Evolutionary conservation across 192 early-diverging fungal species (phyloP).

Genomic region (Funneliformis mosseae): DNA sequence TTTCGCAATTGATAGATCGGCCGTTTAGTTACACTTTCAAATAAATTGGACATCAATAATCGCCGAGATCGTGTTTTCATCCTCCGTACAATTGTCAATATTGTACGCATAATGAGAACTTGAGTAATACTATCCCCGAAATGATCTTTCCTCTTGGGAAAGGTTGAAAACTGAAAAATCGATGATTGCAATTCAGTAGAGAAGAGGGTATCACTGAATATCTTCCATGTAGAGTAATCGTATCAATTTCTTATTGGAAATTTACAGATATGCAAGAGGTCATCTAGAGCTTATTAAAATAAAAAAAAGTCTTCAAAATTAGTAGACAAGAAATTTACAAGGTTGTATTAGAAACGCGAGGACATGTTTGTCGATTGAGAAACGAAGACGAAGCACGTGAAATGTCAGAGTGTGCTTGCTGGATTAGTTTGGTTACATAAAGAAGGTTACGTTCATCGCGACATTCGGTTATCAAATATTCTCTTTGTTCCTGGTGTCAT

Average conservation of each 20-base stretch:
- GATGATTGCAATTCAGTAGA: slow-evolving; percentile 27
- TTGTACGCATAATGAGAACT: slow-evolving; percentile 23
- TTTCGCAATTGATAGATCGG: slow-evolving; percentile 20
- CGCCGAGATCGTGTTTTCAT: slow-evolving; percentile 18
- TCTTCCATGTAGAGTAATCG: too few species aligned
- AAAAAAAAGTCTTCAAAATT: not conserved
- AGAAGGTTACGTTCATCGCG: too few species aligned
- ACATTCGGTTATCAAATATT: too few species aligned
- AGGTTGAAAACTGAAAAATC: slow-evolving; percentile 19
- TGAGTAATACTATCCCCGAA: slow-evolving; percentile 3
- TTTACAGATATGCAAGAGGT: slow-evolving; percentile 15
- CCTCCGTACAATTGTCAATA: slow-evolving; percentile 26
- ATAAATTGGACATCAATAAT: slow-evolving; percentile 15
- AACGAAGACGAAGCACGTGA: not conserved
- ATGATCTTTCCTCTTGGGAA: slow-evolving; percentile 21
- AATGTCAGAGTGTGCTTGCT: slow-evolving; percentile 3
- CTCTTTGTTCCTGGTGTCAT: too few species aligned
- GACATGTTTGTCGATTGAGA: slow-evolving; percentile 5
- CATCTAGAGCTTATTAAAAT: slow-evolving; percentile 8
- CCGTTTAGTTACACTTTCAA: slow-evolving; percentile 15
- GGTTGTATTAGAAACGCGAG: slow-evolving; percentile 21
- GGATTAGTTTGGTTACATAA: not conserved
- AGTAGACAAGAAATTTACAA: slow-evolving; percentile 16
- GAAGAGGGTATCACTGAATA: slow-evolving; percentile 16
- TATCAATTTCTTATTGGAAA: slow-evolving; percentile 3